Percentiles rank a stretch among this genome's conserved stretches.
Evolutionary conservation across 2,329 filamentous ascomycete species (phyloP).

Genomic region (Colletotrichum tropicicola): DNA sequence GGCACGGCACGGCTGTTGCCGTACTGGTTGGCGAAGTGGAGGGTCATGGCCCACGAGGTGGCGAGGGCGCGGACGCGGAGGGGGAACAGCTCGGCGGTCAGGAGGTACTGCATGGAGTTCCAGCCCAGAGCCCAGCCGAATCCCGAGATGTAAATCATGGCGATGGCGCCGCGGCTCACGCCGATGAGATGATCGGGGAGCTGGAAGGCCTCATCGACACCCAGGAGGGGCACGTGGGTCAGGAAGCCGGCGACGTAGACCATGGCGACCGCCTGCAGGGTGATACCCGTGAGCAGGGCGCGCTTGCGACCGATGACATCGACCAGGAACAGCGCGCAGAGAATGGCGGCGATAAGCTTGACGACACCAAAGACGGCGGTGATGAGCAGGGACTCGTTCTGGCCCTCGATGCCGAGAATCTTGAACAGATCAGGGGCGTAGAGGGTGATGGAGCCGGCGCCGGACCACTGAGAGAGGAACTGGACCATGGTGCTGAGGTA

Average conservation of each 20-base stretch:
- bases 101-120: slow-evolving; percentile 82
- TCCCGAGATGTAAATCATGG: slow-evolving; percentile 77
- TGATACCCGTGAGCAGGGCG: slow-evolving; percentile 67
- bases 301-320: slow-evolving; percentile 82
- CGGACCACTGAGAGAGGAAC: slow-evolving; percentile 78
- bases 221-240: slow-evolving; percentile 67
- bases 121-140: slow-evolving; percentile 76
- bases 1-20: slow-evolving; percentile 80
- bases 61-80: slow-evolving; percentile 76
- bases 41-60: slow-evolving; percentile 77
- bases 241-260: slow-evolving; percentile 70
- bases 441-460: slow-evolving; percentile 78
- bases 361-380: slow-evolving; percentile 81
- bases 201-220: slow-evolving; percentile 55
- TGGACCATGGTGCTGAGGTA: slow-evolving; percentile 76
- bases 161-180: slow-evolving; percentile 73
- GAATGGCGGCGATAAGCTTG: slow-evolving; percentile 72
- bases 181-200: slow-evolving; percentile 58
- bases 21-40: slow-evolving; percentile 83
- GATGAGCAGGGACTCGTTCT: slow-evolving; percentile 74
- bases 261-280: slow-evolving; percentile 68
- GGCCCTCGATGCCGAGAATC: slow-evolving; percentile 75
- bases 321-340: slow-evolving; percentile 81
- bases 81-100: slow-evolving; percentile 82
- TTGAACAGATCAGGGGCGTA: slow-evolving; percentile 80